Evolutionary conservation across 768 basidiomycete genomes (phyloP).

Genomic region (Boletus barrowsii): DNA sequence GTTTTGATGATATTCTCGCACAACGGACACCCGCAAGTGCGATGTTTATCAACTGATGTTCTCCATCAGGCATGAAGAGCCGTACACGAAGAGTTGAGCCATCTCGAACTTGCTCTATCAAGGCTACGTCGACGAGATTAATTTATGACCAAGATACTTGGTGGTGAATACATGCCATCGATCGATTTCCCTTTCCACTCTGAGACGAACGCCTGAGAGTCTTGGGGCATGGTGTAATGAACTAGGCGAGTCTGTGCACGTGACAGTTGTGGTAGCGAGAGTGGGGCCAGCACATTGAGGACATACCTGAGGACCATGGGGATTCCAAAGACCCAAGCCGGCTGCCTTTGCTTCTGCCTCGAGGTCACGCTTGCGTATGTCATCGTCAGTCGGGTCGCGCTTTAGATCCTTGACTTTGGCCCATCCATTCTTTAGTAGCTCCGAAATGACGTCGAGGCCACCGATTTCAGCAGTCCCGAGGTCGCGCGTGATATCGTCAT

Average conservation of each 20-base stretch:
- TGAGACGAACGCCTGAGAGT: constrained; percentile 83
- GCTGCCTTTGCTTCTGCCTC: constrained; percentile 73
- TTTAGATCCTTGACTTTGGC: constrained; percentile 86
- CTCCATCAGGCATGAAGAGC: constrained; percentile 80
- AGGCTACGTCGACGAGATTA: constrained; percentile 45
- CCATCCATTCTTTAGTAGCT: constrained; percentile 90
- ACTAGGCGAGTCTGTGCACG: constrained; percentile 61
- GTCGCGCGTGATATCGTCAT: constrained; percentile 76
- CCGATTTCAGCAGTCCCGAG: constrained; percentile 72
- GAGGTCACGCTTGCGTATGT: constrained; percentile 64
- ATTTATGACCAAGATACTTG: background rate
- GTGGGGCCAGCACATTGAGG: background rate
- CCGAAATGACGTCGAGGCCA: constrained; percentile 68
- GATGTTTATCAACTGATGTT: constrained; percentile 89
- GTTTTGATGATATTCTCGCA: constrained; percentile 65
- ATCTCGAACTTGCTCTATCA: constrained; percentile 93
- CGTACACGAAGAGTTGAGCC: constrained; percentile 88
- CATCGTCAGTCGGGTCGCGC: constrained; percentile 79
- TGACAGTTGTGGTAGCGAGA: constrained; percentile 4
- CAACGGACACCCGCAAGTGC: constrained; percentile 80
- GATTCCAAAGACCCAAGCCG: constrained; percentile 85
- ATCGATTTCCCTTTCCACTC: constrained; percentile 91
- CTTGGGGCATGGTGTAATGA: constrained; percentile 83
- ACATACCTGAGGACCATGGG: constrained; percentile 67
- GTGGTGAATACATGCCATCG: constrained; percentile 55